Conservation (phyloP, 441 rosid genomes). For the Gossypium aridum region DNA sequence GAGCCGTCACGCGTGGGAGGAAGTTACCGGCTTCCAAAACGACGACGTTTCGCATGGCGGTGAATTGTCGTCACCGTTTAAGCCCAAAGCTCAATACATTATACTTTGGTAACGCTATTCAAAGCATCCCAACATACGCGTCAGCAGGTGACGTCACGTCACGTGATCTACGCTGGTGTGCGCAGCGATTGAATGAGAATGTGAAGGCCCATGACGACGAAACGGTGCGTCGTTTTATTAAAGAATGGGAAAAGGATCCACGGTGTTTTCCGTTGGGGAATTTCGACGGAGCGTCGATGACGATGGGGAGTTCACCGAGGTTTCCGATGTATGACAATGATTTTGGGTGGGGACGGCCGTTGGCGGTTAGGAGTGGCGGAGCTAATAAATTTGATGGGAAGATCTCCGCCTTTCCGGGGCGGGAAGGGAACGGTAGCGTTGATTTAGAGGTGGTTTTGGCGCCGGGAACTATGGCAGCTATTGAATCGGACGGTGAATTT, state of each 20-base stretch:
- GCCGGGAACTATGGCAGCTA: conserved; percentile 54
- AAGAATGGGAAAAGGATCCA: conserved; percentile 49
- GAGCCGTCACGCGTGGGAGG: conserved; percentile 54
- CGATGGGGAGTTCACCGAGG: conserved; percentile 70
- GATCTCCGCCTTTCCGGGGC: conserved; percentile 64
- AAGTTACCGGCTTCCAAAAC: conserved; percentile 32
- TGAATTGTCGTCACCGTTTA: conserved; percentile 51
- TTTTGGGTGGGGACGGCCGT: conserved; percentile 64
- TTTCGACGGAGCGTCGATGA: conserved; percentile 44
- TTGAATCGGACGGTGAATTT: conserved; percentile 46
- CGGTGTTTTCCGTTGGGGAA: conserved; percentile 56
- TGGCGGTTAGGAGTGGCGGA: conserved; percentile 57
- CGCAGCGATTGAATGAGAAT: conserved; percentile 37
- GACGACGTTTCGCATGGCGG: conserved; percentile 65
- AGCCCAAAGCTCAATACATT: conserved; percentile 42
- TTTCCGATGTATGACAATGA: conserved; percentile 68
- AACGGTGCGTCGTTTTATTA: conserved; percentile 28
- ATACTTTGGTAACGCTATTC: conserved; percentile 69
- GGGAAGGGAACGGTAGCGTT: conserved; percentile 45
- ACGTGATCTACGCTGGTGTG: conserved; percentile 45
- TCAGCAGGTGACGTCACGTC: conserved; percentile 49
- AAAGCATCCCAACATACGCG: conserved; percentile 52
- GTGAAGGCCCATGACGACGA: conserved; percentile 38
- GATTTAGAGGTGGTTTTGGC: conserved; percentile 56
- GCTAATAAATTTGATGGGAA: conserved; percentile 68